phyloP scores from a whole-genome alignment of 345 rosid genomes.

The Populus ilicifolia region DNA sequence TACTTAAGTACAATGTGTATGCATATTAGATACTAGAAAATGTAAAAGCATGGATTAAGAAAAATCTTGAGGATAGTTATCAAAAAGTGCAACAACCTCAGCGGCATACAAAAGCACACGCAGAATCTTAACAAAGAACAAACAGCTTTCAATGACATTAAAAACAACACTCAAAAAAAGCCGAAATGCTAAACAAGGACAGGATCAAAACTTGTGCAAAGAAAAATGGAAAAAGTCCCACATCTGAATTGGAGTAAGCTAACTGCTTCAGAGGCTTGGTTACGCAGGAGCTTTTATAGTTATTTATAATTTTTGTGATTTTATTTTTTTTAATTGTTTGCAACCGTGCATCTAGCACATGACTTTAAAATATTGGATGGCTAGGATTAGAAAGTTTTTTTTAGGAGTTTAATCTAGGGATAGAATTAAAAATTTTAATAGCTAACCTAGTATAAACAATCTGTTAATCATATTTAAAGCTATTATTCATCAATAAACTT shows the following conservation, averaged over 20 bases:
- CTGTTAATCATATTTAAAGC: background rate
- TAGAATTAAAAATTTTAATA: background rate
- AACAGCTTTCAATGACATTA: background rate
- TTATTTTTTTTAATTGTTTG: background rate
- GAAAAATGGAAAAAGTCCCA: background rate
- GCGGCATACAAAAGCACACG: background rate
- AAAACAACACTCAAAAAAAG: background rate
- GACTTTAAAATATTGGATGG: background rate
- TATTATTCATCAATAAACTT: background rate
- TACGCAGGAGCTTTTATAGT: background rate
- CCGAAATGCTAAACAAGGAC: background rate
- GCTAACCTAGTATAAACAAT: background rate
- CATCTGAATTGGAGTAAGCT: background rate
- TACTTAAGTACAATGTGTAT: background rate
- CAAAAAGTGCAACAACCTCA: background rate
- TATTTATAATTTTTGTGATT: background rate
- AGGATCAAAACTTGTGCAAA: background rate
- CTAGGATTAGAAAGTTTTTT: background rate
- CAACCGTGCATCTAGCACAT: background rate
- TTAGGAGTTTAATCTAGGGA: background rate
- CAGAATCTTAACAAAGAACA: background rate
- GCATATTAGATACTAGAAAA: background rate
- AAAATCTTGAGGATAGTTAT: constrained; percentile 1
- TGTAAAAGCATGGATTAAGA: background rate
- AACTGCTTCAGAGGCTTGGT: background rate